Evolutionary conservation across 345 rosid genomes (phyloP), one percentile per base, ranked within the genome.

Genomic region (Turritis glabra): DNA sequence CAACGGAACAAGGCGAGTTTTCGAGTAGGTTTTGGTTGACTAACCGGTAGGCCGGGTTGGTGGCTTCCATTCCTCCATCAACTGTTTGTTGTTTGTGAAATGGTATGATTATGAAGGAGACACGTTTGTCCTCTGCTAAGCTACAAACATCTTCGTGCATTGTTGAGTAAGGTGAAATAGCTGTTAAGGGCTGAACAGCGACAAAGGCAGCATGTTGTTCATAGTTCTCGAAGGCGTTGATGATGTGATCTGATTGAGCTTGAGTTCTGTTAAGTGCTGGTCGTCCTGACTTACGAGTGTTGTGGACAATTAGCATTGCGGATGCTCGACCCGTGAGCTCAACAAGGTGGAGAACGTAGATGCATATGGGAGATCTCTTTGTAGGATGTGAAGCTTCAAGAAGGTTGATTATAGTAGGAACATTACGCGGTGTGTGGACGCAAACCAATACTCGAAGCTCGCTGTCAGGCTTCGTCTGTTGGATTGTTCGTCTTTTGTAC

Each of bases 251-350:
- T 6, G 97, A 92, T 70, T 92, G 97, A 38, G 99, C 97, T 81
- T 92, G 99, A 7, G 97, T 92, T 69, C 92, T 77, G 71, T 92
- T 92, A 29, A 86, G 82, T 1, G 97, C 97, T 0, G 92, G 87
- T 15, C 86, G 74, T 30, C 96, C 97, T 2, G 87, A 72, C 63
- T 87, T 88, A 1, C 93, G 75, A 14, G 95, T 88, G 72, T 84
- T 89, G 61, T 95, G 99, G 23, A 92, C 97, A 21, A 90, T 90
- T 37, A 95, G 81, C 97, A 95, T 90, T 32, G 99, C 97, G 0
- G 99, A 92, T 30, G 99, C 97, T 10, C 94, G 86, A 0, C 97
- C 99, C 0, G 99, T 95, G 70, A 95, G 97, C 79, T 95, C 97
- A 13, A 95, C 96, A 4, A 95, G 88, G 75, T 92, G 99, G 72